Evolutionary conservation across 805 yeast genomes (phyloP).

Genomic region (Zygotorulaspora danielsina): DNA sequence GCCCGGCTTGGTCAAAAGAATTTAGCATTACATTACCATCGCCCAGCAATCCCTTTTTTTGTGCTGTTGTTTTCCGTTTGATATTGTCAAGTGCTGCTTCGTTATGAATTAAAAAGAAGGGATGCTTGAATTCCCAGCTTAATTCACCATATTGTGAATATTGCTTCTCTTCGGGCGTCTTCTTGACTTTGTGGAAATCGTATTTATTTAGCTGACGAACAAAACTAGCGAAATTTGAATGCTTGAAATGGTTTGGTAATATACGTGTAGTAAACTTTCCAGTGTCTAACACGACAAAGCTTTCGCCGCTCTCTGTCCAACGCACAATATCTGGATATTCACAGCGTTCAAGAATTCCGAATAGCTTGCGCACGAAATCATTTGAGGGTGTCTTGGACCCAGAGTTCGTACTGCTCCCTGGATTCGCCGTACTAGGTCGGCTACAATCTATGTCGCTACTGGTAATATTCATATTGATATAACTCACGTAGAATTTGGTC

Average conservation of each 20-base stretch:
- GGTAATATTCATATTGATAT: constrained; percentile 14
- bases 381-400: constrained; percentile 46
- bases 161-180: constrained; percentile 57
- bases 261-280: constrained; percentile 85
- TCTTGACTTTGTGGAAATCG: constrained; percentile 93
- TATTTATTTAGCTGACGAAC: constrained; percentile 94
- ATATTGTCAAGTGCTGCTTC: constrained; percentile 79
- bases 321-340: constrained; percentile 69
- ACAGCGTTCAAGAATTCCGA: constrained; percentile 80
- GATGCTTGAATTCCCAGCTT: constrained; percentile 95
- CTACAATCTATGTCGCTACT: constrained; percentile 15
- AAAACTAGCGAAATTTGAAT: constrained; percentile 89
- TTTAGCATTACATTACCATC: constrained; percentile 17
- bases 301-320: constrained; percentile 84
- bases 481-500: too few species aligned
- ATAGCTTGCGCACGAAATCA: constrained; percentile 74
- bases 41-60: constrained; percentile 40
- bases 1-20: constrained; percentile 10
- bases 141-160: constrained; percentile 60
- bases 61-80: constrained; percentile 70
- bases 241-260: constrained; percentile 89
- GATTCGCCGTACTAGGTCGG: constrained; percentile 11
- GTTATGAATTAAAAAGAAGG: constrained; percentile 74
- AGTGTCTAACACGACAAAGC: constrained; percentile 85
- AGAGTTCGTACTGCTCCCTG: constrained; percentile 4